These are phyloP conservation scores for Sanghuangporus sanghuang DNA, from an alignment of 1,284 basidiomycete genomes.

Conservation along the genomic window DNA sequence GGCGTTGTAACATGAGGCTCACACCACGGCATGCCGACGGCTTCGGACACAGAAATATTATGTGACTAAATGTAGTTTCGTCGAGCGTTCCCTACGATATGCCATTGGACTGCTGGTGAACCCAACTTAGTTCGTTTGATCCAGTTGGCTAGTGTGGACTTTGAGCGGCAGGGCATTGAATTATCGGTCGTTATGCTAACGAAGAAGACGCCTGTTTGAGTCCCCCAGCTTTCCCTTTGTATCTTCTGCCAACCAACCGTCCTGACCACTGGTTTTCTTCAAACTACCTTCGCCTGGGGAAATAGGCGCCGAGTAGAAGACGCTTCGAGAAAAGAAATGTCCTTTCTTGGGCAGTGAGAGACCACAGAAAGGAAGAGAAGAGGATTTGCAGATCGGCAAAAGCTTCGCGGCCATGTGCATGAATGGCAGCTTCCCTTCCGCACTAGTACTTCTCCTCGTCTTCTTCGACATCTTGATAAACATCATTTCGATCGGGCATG, in stretches of 20 bases:
- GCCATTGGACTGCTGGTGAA: background rate
- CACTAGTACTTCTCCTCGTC: background rate
- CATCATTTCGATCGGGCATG: background rate
- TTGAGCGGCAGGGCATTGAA: background rate
- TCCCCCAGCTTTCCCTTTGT: background rate
- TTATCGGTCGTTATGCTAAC: background rate
- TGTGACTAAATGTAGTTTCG: background rate
- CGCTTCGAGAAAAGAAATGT: background rate
- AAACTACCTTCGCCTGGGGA: background rate
- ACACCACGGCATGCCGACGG: background rate
- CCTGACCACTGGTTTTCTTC: background rate
- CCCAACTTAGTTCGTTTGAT: background rate
- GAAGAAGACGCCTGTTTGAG: background rate
- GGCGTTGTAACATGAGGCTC: background rate
- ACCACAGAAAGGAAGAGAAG: constrained; percentile 12
- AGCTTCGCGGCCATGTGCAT: constrained; percentile 13
- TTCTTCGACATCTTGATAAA: constrained; percentile 3
- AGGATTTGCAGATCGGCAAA: constrained; percentile 16
- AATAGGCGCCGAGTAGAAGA: constrained; percentile 3
- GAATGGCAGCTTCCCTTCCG: background rate
- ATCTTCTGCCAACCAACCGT: background rate
- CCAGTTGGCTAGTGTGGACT: background rate
- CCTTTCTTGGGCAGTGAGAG: constrained; percentile 4
- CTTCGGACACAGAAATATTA: background rate
- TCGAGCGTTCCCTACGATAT: background rate